Percentiles rank a stretch among this genome's conserved stretches.
Evolutionary conservation across 768 basidiomycete species (phyloP).

Genomic region (Pholiota conissans): DNA sequence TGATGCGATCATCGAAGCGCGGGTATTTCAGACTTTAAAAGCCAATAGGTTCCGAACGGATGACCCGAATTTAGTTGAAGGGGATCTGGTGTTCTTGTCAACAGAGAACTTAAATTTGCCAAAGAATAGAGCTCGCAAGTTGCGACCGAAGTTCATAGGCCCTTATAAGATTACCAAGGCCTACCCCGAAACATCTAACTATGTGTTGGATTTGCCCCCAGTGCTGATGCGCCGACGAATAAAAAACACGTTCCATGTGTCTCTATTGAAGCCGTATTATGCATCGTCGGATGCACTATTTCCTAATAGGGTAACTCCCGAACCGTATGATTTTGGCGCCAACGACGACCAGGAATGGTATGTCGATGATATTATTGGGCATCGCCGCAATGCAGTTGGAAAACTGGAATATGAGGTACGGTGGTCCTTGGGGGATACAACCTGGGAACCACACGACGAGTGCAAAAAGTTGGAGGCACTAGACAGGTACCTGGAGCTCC

Average conservation of each 20-base stretch:
- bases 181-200: conserved; percentile 16
- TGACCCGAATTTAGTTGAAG: conserved; percentile 16
- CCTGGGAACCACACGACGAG: conserved; percentile 27
- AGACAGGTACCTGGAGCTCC: conserved; percentile 29
- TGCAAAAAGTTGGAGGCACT: conserved; percentile 28
- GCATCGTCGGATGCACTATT: conserved; percentile 32
- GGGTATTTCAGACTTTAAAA: conserved; percentile 28
- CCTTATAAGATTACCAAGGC: conserved; percentile 25
- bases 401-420: conserved; percentile 24
- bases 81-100: conserved; percentile 32
- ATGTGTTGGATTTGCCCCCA: conserved; percentile 24
- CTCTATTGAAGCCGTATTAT: conserved; percentile 26
- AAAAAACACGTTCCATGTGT: conserved; percentile 31
- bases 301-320: conserved; percentile 24
- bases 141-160: conserved; percentile 35
- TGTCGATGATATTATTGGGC: conserved; percentile 33
- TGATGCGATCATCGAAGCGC: conserved; percentile 34
- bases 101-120: conserved; percentile 34
- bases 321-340: conserved; percentile 37
- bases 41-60: conserved; percentile 23
- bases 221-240: conserved; percentile 24
- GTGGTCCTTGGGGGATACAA: conserved; percentile 33
- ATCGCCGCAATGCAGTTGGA: conserved; percentile 15
- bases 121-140: conserved; percentile 27
- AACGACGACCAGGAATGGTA: conserved; percentile 33